These are phyloP conservation scores for Huntiella savannae DNA, from an alignment of 2,329 filamentous ascomycete species.

Conservation along the genomic window DNA sequence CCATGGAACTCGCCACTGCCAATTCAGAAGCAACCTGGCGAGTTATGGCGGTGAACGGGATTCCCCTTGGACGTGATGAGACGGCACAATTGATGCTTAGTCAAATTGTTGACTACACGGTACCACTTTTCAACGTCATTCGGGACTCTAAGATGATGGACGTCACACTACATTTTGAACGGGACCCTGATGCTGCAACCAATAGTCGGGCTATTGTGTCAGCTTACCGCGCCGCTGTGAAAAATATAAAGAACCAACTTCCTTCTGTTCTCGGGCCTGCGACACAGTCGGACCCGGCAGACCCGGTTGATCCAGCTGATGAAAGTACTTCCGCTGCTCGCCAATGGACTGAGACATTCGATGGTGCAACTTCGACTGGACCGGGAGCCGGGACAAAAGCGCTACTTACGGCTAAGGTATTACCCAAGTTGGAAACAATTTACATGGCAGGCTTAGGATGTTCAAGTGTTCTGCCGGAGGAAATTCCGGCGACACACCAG, in stretches of 20 bases:
- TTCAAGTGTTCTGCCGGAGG: slow-evolving; percentile 32
- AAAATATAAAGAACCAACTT: slow-evolving; percentile 12
- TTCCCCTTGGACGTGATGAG: slow-evolving; percentile 72
- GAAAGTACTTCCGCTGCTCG: neutral
- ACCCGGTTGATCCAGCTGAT: neutral
- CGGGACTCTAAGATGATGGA: slow-evolving; percentile 57
- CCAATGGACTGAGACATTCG: slow-evolving; percentile 7
- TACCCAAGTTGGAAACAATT: slow-evolving; percentile 24
- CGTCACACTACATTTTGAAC: slow-evolving; percentile 36
- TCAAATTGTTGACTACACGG: slow-evolving; percentile 55
- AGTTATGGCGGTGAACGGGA: slow-evolving; percentile 63
- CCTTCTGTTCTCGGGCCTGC: slow-evolving; percentile 11
- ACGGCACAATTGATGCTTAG: slow-evolving; percentile 63
- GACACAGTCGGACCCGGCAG: slow-evolving; percentile 6
- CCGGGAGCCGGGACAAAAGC: slow-evolving; percentile 49
- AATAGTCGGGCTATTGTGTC: slow-evolving; percentile 10
- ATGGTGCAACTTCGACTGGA: slow-evolving; percentile 5
- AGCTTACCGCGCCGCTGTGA: slow-evolving; percentile 12
- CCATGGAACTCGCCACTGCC: slow-evolving; percentile 34
- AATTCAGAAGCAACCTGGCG: slow-evolving; percentile 30
- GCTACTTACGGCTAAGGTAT: slow-evolving; percentile 26
- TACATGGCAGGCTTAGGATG: slow-evolving; percentile 57
- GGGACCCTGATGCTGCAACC: slow-evolving; percentile 9
- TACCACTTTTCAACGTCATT: slow-evolving; percentile 67
- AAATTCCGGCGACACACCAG: slow-evolving; percentile 39